A percentile compares a stretch with the other conserved stretches of the same genome.
Conservation (phyloP, 2,329 filamentous ascomycete genomes). For the Periconia sp. region DNA sequence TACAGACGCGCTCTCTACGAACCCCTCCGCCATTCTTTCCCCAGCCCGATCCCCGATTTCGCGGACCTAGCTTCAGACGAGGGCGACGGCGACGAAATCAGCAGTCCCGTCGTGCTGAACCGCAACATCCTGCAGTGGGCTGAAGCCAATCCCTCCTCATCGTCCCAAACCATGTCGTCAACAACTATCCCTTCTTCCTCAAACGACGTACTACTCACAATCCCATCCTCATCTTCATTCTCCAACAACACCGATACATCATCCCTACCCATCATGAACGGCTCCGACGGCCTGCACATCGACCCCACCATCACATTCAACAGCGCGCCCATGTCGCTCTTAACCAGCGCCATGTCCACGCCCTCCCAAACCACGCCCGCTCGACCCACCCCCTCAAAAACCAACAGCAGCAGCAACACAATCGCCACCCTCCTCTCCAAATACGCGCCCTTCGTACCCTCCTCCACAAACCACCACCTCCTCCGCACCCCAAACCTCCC, state of each 20-base stretch:
- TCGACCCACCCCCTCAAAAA: background rate
- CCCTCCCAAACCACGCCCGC: background rate
- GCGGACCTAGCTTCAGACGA: slow-evolving; percentile 21
- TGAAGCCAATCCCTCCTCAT: slow-evolving; percentile 32
- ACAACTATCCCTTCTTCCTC: background rate
- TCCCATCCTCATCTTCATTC: background rate
- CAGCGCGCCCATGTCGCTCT: slow-evolving; percentile 17
- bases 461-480: slow-evolving; percentile 7
- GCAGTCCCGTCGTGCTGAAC: slow-evolving; percentile 38
- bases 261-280: slow-evolving; percentile 13
- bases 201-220: background rate
- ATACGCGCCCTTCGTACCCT: background rate
- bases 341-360: slow-evolving; percentile 6
- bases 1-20: too few relatives aligned
- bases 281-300: slow-evolving; percentile 28
- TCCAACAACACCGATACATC: slow-evolving; percentile 2
- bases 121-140: slow-evolving; percentile 44
- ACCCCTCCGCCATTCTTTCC: slow-evolving; percentile 11
- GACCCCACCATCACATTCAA: slow-evolving; percentile 34
- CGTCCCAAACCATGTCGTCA: slow-evolving; percentile 1
- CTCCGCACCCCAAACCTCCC: slow-evolving; percentile 33
- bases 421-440: background rate
- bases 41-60: slow-evolving; percentile 16
- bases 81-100: slow-evolving; percentile 20
- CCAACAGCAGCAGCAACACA: background rate